Evolutionary conservation across 176 grass and related monocot genomes (phyloP).

Genomic region (Phoenix dactylifera): DNA sequence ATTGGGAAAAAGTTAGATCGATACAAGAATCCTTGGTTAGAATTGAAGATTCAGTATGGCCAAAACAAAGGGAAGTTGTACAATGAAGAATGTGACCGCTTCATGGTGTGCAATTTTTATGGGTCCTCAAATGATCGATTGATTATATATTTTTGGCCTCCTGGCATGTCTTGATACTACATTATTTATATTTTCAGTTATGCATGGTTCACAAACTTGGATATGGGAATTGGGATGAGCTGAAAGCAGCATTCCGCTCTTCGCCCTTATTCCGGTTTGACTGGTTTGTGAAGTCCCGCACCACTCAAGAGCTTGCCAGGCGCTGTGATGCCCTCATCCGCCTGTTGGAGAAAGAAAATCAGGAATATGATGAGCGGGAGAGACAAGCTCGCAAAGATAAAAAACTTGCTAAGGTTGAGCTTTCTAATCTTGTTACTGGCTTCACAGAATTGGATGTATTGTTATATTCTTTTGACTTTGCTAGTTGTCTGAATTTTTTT

Average conservation of each 20-base stretch:
- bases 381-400: conserved; percentile 87
- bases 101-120: conserved; percentile 55
- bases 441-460: neutral
- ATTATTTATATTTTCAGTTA: conserved; percentile 39
- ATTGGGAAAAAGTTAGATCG: conserved; percentile 92
- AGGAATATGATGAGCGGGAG: conserved; percentile 90
- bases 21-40: conserved; percentile 97
- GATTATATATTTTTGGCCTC: too few species aligned
- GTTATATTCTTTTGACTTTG: neutral
- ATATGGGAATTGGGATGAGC: conserved; percentile 94
- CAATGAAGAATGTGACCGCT: conserved; percentile 96
- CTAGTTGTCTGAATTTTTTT: too few species aligned
- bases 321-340: conserved; percentile 93
- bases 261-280: conserved; percentile 95
- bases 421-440: neutral
- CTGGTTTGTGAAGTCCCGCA: conserved; percentile 99
- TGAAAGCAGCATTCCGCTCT: conserved; percentile 82
- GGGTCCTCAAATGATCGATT: too few species aligned
- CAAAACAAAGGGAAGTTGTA: conserved; percentile 97
- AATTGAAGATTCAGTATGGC: conserved; percentile 95
- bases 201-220: conserved; percentile 99
- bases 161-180: too few species aligned
- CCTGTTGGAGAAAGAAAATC: conserved; percentile 94
- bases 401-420: conserved; percentile 69
- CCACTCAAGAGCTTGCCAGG: conserved; percentile 83